These are phyloP conservation scores for Beta macrorhiza DNA, from an alignment of 179 eudicot genomes.

Conservation along the genomic window DNA sequence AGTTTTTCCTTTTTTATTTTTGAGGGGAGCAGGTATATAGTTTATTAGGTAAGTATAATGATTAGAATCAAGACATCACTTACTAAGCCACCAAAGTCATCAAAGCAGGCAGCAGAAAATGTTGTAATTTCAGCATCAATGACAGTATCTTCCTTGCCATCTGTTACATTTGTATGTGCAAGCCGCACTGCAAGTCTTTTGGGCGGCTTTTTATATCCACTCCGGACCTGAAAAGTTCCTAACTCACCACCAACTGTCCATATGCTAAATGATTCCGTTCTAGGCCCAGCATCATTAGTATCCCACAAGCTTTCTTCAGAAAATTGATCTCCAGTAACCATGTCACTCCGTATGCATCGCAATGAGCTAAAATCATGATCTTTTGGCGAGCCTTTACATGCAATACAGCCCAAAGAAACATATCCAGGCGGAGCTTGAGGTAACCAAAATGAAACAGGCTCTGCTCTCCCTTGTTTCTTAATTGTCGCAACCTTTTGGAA, in stretches of 20 bases:
- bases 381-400: conserved; percentile 81
- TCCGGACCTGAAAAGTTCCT: conserved; percentile 74
- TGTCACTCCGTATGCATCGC: conserved; percentile 88
- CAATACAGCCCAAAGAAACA: conserved; percentile 89
- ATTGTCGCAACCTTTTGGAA: conserved; percentile 75
- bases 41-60: not conserved
- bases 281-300: conserved; percentile 57
- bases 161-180: conserved; percentile 53
- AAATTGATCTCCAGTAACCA: conserved; percentile 86
- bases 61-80: conserved; percentile 22
- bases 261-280: conserved; percentile 69
- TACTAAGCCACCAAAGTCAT: conserved; percentile 98
- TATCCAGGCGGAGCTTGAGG: conserved; percentile 99
- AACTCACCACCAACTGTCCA: conserved; percentile 83
- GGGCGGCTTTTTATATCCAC: conserved; percentile 84
- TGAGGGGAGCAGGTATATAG: too few species aligned
- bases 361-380: conserved; percentile 60
- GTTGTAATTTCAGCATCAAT: conserved; percentile 84
- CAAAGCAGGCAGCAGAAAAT: conserved; percentile 92
- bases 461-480: conserved; percentile 69
- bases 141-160: conserved; percentile 75
- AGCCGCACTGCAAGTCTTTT: conserved; percentile 85
- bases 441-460: conserved; percentile 77
- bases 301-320: conserved; percentile 90
- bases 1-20: too few species aligned